Evolutionary conservation across 176 grass and related monocot species (phyloP), one percentile per base, ranked within the genome.

Genomic region (Carex parvula): DNA sequence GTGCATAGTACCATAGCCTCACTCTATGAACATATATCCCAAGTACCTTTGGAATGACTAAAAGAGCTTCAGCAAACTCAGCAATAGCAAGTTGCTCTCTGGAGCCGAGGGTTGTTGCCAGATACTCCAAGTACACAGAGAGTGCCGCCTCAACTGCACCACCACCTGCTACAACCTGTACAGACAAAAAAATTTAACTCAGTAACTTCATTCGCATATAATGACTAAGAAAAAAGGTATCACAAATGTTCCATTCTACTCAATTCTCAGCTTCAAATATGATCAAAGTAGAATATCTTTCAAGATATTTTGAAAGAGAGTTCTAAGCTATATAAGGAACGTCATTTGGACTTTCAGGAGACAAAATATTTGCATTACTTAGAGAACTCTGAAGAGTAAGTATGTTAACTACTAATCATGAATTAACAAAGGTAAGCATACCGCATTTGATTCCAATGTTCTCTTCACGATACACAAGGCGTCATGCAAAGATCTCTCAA

Each of bases 91-190:
- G 21, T 72, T 95, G 89, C 82, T 98, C 95, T 84, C 91, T 90
- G 79, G 92, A 93, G 24, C 95, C 91, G 11, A 98, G 88, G 22
- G 89, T 98, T 75, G 91, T 98, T 26, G 91, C 86, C 54, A 97
- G 87, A 86, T 94, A 91, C 81, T 97, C 94, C 85, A 97, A 88
- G 84, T 94, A 97, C 39, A 94, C 94, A 62, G 94, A 97, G 72
- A 94, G 78, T 8, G 94, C 94, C 35, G 94, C 84, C 85, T 97
- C 92, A 7, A 92, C 92, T 21, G 94, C 94, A 83, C 94, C 94
- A 88, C 94, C 94, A 70, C 92, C 94, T 88, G 94, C 94, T 78
- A 97, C 94, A 37, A 98, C 90, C 92, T 97, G 84, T 41, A 85
- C 22, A 42, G 15, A 78, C 13, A 57, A 57, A 78, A 57, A 57